A percentile compares a stretch with the other conserved stretches of the same genome.
Conservation (phyloP, 495 filamentous ascomycete species). For the Aspergillus affinis region DNA sequence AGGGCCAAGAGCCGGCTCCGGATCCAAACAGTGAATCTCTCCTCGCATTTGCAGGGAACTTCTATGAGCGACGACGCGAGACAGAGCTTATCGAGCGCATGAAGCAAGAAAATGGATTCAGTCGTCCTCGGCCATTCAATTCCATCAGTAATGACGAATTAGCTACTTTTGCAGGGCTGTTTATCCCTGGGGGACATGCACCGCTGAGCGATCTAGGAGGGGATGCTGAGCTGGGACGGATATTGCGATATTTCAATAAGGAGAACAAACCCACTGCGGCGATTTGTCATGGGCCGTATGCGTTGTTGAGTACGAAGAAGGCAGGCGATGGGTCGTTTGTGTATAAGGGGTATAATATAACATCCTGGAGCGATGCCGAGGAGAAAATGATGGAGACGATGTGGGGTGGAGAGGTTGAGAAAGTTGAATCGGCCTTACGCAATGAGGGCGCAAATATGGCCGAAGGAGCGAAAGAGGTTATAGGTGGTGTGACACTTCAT, state of each 20-base stretch:
- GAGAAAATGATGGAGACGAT: constrained; percentile 34
- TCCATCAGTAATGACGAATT: constrained; percentile 12
- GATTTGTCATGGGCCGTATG: constrained; percentile 46
- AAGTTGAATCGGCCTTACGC: constrained; percentile 27
- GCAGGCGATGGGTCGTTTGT: constrained; percentile 33
- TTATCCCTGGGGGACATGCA: constrained; percentile 45
- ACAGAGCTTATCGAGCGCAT: constrained; percentile 37
- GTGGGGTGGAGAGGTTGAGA: constrained; percentile 31
- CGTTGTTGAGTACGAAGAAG: constrained; percentile 35
- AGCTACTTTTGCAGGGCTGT: constrained; percentile 11
- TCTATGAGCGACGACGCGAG: constrained; percentile 40
- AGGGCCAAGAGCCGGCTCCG: constrained; percentile 32
- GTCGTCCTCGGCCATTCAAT: neutral
- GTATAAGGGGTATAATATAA: constrained; percentile 33
- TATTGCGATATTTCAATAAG: constrained; percentile 36
- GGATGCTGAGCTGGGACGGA: constrained; percentile 37
- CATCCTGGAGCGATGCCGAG: constrained; percentile 33
- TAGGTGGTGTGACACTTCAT: constrained; percentile 27
- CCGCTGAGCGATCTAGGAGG: constrained; percentile 39
- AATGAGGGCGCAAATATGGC: constrained; percentile 32
- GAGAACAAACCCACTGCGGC: constrained; percentile 36
- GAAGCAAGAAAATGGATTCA: constrained; percentile 35
- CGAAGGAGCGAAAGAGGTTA: constrained; percentile 25
- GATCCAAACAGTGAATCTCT: constrained; percentile 40
- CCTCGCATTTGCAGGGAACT: constrained; percentile 38